Evolutionary conservation across 2,329 filamentous ascomycete species (phyloP), one percentile per base, ranked within the genome.

Genomic region (Aspergillus floridensis): DNA sequence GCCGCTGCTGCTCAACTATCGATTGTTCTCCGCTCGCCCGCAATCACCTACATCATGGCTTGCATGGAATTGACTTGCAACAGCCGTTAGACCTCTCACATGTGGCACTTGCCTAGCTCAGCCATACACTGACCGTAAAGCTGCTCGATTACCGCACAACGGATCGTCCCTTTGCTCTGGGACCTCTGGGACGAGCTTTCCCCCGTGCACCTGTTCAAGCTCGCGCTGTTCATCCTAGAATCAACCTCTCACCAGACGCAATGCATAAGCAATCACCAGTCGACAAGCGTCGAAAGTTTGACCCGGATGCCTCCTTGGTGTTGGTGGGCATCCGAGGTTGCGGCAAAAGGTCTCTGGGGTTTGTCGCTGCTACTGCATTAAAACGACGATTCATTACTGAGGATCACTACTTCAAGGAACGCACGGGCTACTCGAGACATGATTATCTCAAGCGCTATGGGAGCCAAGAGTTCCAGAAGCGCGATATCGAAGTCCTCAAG

Each of bases 331-430:
- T 79, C 57, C 73, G 77, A 2, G 77, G 76, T n/a, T 76, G 74
- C 55, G 77, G 77, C 16, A 79, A 79, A 62, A 72, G 76, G 44
- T 79, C 76, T 0, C 58, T 79, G 29, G 77, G 77, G 7, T 76
- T 79, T 32, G 73, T 79, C 53, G 77, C 77, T 8, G 76, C 76
- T 16, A 73, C 77, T 0, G 76, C 76, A 16, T 65, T 79, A 46
- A 77, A 77, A 49, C 70, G 76, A 54, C 73, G 76, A 31, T 78
- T 78, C 50, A 74, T 79, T 22, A 79, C 77, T 8, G 77, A 78
- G 63, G 77, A 79, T 58, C 75, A 79, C 60, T 79, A 75, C 60
- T 79, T 79, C 59, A 75, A 75, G 50, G 74, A 75, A 47, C 63
- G 73, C n/a, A 78, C 76, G 3, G 76, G 76, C 3, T 56, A 75